Percentiles rank a stretch among this genome's conserved stretches.
phyloP scores from a whole-genome alignment of 163 green algal genomes.

The Scenedesmus sp. region DNA sequence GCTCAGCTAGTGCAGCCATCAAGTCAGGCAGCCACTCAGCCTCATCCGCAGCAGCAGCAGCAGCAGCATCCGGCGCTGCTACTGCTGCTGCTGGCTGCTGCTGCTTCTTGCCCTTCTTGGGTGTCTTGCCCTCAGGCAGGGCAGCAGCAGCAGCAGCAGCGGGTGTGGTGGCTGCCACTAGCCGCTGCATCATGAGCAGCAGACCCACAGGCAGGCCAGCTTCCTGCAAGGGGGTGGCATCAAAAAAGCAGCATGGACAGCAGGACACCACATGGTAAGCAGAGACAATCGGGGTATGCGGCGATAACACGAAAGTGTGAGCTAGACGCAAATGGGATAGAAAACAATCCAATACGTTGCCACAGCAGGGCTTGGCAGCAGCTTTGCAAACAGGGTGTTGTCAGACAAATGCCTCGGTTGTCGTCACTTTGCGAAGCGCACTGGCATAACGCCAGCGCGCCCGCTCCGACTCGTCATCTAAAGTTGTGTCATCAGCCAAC shows the following conservation, averaged over 20 bases:
- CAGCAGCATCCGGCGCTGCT: background rate
- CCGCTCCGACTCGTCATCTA: constrained; percentile 72
- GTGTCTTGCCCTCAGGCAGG: background rate
- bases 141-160: background rate
- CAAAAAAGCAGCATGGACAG: background rate
- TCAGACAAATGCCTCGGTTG: constrained; percentile 75
- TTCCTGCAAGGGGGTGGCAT: constrained; percentile 37
- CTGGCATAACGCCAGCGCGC: constrained; percentile 26
- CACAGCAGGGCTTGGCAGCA: background rate
- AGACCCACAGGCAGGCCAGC: constrained; percentile 59
- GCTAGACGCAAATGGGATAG: no score
- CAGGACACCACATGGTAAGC: background rate
- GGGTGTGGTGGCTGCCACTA: background rate
- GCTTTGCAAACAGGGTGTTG: constrained; percentile 14
- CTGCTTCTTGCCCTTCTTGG: constrained; percentile 52
- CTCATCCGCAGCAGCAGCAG: background rate
- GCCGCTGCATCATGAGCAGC: constrained; percentile 56
- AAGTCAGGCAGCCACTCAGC: constrained; percentile 62
- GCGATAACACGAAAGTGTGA: no score
- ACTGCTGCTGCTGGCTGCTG: constrained; percentile 10
- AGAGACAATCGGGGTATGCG: no score
- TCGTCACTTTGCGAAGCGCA: constrained; percentile 45
- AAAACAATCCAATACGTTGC: no score
- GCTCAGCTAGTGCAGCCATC: constrained; percentile 56
- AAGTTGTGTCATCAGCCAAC: constrained; percentile 58